Evolutionary conservation across 306 rosid species (phyloP).

Genomic region (Trifolium subterraneum): DNA sequence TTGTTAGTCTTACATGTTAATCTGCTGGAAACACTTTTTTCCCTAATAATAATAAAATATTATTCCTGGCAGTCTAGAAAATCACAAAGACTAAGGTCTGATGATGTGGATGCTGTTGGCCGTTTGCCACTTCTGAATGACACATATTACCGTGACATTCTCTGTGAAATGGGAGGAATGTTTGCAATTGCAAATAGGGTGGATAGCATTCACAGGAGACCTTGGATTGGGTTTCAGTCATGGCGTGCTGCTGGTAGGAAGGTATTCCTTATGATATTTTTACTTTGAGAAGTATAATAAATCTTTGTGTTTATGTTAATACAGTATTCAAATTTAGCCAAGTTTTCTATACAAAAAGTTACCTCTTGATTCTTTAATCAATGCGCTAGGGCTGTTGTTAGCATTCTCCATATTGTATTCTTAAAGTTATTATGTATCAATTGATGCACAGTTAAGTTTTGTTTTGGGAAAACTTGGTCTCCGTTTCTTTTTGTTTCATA

Average conservation of each 20-base stretch:
- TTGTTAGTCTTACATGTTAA: constrained; percentile 24
- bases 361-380: not conserved
- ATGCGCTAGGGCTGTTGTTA: not conserved
- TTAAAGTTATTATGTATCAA: constrained; percentile 35
- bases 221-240: constrained; percentile 99
- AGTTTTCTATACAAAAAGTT: not conserved
- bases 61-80: constrained; percentile 74
- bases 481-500: constrained; percentile 25
- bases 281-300: not conserved
- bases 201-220: constrained; percentile 82
- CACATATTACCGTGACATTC: constrained; percentile 67
- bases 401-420: constrained; percentile 7
- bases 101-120: constrained; percentile 88
- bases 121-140: constrained; percentile 82
- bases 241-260: constrained; percentile 99
- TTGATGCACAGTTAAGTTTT: constrained; percentile 24
- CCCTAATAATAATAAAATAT: constrained; percentile 13
- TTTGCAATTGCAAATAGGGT: constrained; percentile 89
- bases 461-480: constrained; percentile 33
- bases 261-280: constrained; percentile 63
- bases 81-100: constrained; percentile 78
- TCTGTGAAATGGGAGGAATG: constrained; percentile 97
- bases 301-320: constrained; percentile 15
- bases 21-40: constrained; percentile 18
- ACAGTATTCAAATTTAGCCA: constrained; percentile 17